These are phyloP conservation scores for Spencermartinsiella ligniputridi DNA, from an alignment of 1,139 yeast species.

Conservation along the genomic window DNA sequence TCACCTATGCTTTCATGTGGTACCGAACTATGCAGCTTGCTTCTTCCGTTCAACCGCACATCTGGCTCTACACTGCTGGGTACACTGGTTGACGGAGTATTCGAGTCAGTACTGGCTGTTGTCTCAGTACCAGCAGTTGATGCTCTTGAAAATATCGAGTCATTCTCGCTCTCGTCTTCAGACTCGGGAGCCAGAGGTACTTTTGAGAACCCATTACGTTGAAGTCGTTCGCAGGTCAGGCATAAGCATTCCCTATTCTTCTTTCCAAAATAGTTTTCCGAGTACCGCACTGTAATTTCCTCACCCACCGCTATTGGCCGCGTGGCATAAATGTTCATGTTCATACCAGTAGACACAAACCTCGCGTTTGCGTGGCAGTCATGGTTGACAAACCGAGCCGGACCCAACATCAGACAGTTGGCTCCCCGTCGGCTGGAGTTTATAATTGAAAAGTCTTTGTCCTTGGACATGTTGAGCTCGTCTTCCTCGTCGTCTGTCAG, in stretches of 20 bases:
- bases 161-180: slow-evolving; percentile 11
- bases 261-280: slow-evolving; percentile 42
- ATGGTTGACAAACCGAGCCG: slow-evolving; percentile 46
- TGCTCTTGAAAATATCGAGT: not conserved
- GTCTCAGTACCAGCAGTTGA: slow-evolving; percentile 6
- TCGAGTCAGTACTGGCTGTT: not conserved
- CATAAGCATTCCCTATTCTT: slow-evolving; percentile 43
- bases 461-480: slow-evolving; percentile 26
- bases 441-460: slow-evolving; percentile 41
- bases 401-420: slow-evolving; percentile 44
- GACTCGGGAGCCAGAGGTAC: slow-evolving; percentile 6
- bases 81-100: not conserved
- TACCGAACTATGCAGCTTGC: too few relatives aligned
- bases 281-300: slow-evolving; percentile 44
- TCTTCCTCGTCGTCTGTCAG: slow-evolving; percentile 36
- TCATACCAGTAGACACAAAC: slow-evolving; percentile 32
- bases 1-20: too few relatives aligned
- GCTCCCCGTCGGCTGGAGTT: slow-evolving; percentile 34
- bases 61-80: slow-evolving; percentile 18
- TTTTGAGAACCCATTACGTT: slow-evolving; percentile 21
- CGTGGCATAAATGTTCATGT: slow-evolving; percentile 34
- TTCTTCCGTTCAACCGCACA: too few relatives aligned
- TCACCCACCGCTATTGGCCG: slow-evolving; percentile 40
- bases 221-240: slow-evolving; percentile 39
- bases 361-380: slow-evolving; percentile 42